These are phyloP conservation scores for Penicillium sp. DNA, from an alignment of 2,329 filamentous ascomycete genomes.

Conservation along the genomic window DNA sequence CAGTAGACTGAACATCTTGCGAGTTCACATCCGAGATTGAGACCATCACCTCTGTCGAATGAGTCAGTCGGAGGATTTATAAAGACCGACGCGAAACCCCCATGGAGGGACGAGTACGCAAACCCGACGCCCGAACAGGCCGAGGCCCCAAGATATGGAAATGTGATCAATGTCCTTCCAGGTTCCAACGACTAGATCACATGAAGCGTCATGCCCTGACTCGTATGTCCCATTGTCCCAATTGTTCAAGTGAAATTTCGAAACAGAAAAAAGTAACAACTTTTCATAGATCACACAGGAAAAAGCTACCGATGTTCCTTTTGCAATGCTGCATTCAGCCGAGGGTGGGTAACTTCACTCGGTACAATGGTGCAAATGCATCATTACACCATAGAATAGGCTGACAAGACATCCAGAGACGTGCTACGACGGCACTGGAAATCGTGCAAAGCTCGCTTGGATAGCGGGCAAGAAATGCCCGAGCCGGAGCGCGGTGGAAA, in stretches of 20 bases:
- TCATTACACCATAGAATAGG: background rate
- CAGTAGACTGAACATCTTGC: background rate
- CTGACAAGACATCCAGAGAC: constrained; percentile 17
- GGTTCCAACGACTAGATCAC: constrained; percentile 28
- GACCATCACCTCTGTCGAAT: too few species aligned
- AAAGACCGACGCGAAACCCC: constrained; percentile 4
- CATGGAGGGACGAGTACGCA: constrained; percentile 12
- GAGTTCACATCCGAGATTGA: background rate
- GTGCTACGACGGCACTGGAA: constrained; percentile 30
- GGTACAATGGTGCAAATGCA: background rate
- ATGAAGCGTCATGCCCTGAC: constrained; percentile 26
- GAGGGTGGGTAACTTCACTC: constrained; percentile 22
- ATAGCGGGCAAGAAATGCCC: constrained; percentile 21
- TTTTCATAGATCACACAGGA: constrained; percentile 19
- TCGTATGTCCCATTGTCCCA: constrained; percentile 17
- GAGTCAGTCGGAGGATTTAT: background rate
- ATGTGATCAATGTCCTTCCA: constrained; percentile 25
- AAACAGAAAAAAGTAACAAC: background rate
- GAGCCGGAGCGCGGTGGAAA: constrained; percentile 25
- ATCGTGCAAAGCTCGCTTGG: constrained; percentile 24
- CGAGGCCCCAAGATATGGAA: constrained; percentile 17
- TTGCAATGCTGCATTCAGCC: constrained; percentile 26
- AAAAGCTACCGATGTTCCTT: constrained; percentile 24
- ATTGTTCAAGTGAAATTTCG: too few species aligned
- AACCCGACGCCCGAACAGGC: background rate